Evolutionary conservation across 2,329 filamentous ascomycete species (phyloP).

Genomic region (Pestalotiopsis fici): DNA sequence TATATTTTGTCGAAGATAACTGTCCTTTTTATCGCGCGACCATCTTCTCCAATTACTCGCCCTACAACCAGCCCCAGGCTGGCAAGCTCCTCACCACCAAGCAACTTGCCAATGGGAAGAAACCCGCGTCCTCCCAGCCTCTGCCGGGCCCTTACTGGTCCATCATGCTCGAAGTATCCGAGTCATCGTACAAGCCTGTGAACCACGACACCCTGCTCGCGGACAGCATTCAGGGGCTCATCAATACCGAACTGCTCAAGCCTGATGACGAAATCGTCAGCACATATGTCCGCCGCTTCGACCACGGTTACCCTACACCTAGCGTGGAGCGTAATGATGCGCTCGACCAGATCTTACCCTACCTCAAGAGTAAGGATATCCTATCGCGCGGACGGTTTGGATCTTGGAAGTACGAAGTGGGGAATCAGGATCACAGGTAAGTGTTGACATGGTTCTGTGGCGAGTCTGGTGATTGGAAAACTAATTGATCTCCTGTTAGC

Average conservation of each 20-base stretch:
- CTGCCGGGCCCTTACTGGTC: conserved; percentile 97
- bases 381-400: conserved; percentile 95
- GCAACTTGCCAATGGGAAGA: conserved; percentile 82
- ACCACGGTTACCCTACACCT: conserved; percentile 97
- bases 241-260: conserved; percentile 97
- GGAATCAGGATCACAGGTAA: conserved; percentile 89
- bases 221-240: conserved; percentile 90
- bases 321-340: conserved; percentile 93
- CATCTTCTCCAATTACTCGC: conserved; percentile 99
- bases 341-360: conserved; percentile 87
- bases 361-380: conserved; percentile 87
- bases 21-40: conserved; percentile 99
- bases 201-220: conserved; percentile 80
- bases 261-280: conserved; percentile 92
- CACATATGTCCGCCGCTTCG: conserved; percentile 95
- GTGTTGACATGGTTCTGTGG: not conserved
- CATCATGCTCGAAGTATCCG: conserved; percentile 98
- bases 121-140: conserved; percentile 69
- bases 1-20: conserved; percentile 99
- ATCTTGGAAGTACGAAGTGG: conserved; percentile 93
- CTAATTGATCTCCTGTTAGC: not conserved
- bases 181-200: conserved; percentile 93
- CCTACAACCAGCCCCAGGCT: conserved; percentile 88
- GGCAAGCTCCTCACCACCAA: conserved; percentile 83
- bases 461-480: not conserved